Evolutionary conservation across 108 stramenopile species (phyloP).

Genomic region (Cylindrotheca fusiformis): DNA sequence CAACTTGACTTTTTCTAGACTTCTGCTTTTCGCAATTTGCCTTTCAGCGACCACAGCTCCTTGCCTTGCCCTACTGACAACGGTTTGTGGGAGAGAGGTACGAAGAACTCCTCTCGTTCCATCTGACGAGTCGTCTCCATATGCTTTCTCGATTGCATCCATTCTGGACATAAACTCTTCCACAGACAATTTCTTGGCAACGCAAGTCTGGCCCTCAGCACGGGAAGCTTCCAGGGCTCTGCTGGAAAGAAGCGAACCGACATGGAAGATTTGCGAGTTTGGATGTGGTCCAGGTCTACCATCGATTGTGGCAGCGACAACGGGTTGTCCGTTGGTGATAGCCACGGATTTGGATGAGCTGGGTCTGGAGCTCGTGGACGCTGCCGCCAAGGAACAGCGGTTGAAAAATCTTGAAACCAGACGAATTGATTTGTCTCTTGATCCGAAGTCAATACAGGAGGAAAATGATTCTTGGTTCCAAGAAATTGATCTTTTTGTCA

Average conservation of each 20-base stretch:
- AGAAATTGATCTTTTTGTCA: constrained; percentile 56
- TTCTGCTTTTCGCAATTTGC: too few relatives aligned
- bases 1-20: too few relatives aligned
- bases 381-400: constrained; percentile 60
- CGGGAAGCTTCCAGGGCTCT: constrained; percentile 49
- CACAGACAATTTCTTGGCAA: constrained; percentile 64
- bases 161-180: constrained; percentile 17
- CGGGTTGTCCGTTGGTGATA: constrained; percentile 40
- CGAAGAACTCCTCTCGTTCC: background rate
- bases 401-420: constrained; percentile 33
- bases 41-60: too few relatives aligned
- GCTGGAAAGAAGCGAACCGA: constrained; percentile 13
- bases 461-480: constrained; percentile 9
- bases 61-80: too few relatives aligned
- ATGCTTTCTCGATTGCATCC: constrained; percentile 36
- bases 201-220: constrained; percentile 83
- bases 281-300: constrained; percentile 80
- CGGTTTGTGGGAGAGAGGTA: background rate
- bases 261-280: constrained; percentile 61
- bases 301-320: constrained; percentile 47
- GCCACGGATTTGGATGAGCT: constrained; percentile 66
- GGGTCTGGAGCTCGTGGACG: constrained; percentile 50
- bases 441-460: constrained; percentile 7
- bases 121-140: constrained; percentile 12
- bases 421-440: constrained; percentile 44